Conservation (phyloP, 2,329 filamentous ascomycete species). For the Acephala macrosclerotiorum region DNA sequence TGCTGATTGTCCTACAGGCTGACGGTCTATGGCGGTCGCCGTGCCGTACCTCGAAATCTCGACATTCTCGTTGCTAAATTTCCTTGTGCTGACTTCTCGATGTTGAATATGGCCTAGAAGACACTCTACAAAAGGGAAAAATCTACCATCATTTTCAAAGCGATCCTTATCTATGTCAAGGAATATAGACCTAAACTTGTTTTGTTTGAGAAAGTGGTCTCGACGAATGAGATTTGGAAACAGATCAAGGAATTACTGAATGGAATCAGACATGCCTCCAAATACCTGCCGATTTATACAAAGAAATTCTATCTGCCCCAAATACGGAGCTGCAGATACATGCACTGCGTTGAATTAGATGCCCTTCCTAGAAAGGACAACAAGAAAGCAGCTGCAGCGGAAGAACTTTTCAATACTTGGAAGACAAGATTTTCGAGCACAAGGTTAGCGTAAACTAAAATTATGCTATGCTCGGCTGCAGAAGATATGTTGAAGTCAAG, state of each 20-base stretch:
- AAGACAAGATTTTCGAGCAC: neutral
- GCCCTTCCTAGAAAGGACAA: too few relatives aligned
- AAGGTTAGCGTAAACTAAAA: neutral
- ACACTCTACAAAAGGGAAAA: neutral
- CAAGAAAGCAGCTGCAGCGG: neutral
- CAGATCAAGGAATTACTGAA: neutral
- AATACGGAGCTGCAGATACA: neutral
- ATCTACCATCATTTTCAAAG: neutral
- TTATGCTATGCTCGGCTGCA: too few relatives aligned
- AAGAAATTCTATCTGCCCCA: neutral
- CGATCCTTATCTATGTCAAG: neutral
- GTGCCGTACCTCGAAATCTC: neutral
- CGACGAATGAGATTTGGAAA: too few relatives aligned
- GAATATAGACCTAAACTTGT: too few relatives aligned
- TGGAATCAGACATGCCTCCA: neutral
- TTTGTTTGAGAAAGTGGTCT: too few relatives aligned
- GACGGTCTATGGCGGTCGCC: neutral
- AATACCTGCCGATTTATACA: neutral
- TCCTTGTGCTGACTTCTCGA: neutral
- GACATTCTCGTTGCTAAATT: neutral
- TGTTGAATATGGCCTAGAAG: neutral
- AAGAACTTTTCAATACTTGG: too few relatives aligned
- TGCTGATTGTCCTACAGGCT: neutral
- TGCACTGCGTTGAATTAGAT: neutral
- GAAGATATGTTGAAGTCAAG: neutral